Conservation (phyloP, 768 basidiomycete species). For the Suillus discolor region DNA sequence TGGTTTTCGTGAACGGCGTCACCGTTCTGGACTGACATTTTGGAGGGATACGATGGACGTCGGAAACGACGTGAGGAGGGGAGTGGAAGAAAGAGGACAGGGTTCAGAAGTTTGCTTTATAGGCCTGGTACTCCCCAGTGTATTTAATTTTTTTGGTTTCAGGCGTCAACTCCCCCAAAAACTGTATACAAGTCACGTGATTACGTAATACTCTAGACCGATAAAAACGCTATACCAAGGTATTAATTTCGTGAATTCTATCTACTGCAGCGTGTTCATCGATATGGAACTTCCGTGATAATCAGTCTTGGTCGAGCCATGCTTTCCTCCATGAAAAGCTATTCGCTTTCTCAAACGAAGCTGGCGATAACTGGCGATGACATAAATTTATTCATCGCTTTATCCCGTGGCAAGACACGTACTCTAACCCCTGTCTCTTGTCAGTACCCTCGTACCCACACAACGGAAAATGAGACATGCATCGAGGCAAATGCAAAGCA, state of each 20-base stretch:
- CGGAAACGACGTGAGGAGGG: constrained; percentile 12
- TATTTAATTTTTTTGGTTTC: constrained; percentile 10
- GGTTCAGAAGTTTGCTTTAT: constrained; percentile 6
- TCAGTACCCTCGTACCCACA: not conserved
- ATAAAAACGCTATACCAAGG: not conserved
- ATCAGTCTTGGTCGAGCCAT: not conserved
- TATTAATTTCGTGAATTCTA: not conserved
- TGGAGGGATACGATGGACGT: constrained; percentile 4
- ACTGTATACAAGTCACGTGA: not conserved
- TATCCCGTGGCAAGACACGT: not conserved
- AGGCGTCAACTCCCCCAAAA: constrained; percentile 5
- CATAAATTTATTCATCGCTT: not conserved
- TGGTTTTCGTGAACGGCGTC: constrained; percentile 31
- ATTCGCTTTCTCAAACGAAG: not conserved
- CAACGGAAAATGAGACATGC: constrained; percentile 7
- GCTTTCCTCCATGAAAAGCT: not conserved
- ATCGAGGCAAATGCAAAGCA: not conserved
- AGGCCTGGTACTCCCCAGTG: not conserved
- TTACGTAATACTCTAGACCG: constrained; percentile 1
- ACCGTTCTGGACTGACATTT: constrained; percentile 37
- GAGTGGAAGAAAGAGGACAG: not conserved
- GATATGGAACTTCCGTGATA: not conserved
- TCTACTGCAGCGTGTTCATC: not conserved
- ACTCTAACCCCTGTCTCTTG: not conserved
- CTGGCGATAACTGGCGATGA: not conserved